Conservation (phyloP, 306 rosid species). For the Bauhinia variegata region DNA sequence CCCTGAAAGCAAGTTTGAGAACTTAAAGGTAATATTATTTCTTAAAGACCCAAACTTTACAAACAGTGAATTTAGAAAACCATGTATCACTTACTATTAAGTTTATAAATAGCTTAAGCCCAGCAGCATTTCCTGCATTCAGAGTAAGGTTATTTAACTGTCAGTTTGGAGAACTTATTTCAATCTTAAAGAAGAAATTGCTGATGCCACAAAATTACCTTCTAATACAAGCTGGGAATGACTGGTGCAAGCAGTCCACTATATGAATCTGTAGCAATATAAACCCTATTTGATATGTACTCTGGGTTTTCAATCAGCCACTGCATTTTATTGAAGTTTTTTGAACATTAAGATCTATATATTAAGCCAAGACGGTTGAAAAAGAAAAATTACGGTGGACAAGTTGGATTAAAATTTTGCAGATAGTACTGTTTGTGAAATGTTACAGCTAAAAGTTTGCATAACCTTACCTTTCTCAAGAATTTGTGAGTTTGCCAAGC, state of each 20-base stretch:
- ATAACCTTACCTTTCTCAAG: constrained; percentile 7
- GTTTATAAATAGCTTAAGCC: not conserved
- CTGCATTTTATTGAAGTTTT: constrained; percentile 1
- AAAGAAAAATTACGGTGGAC: too few relatives aligned
- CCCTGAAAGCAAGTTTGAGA: not conserved
- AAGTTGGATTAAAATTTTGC: too few relatives aligned
- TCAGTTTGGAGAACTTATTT: not conserved
- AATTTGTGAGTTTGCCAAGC: not conserved
- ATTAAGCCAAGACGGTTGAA: not conserved
- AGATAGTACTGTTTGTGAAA: too few relatives aligned
- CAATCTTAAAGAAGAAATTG: not conserved
- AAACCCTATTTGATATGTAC: constrained; percentile 2
- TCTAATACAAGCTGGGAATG: constrained; percentile 6
- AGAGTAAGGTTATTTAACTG: not conserved
- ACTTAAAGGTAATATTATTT: not conserved
- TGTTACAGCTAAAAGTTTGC: too few relatives aligned
- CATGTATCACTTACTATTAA: not conserved
- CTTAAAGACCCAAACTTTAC: not conserved
- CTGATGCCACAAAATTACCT: not conserved
- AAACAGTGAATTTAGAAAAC: not conserved
- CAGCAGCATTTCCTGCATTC: not conserved
- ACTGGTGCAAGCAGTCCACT: constrained; percentile 4
- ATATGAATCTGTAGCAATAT: constrained; percentile 19
- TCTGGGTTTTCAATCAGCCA: constrained; percentile 24
- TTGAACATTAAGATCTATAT: not conserved